A percentile compares a stretch with the other conserved stretches of the same genome.
Evolutionary conservation across 2,329 filamentous ascomycete species (phyloP).

Genomic region (Teratosphaeria pseudoeucalypti): DNA sequence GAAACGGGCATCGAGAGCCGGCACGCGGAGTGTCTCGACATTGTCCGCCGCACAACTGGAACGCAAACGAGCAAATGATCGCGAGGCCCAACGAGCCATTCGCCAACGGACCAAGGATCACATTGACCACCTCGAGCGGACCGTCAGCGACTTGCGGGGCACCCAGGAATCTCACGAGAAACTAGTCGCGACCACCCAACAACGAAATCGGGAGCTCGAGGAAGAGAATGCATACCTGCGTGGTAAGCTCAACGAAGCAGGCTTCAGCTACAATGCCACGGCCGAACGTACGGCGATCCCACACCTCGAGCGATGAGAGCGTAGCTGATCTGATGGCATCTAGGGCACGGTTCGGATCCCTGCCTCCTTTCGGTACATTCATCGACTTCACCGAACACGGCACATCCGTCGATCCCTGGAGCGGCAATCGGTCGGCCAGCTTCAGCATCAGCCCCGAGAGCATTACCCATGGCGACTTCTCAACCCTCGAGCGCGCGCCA

Average conservation of each 20-base stretch:
- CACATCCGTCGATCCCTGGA: conserved; percentile 7
- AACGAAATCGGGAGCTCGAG: conserved; percentile 45
- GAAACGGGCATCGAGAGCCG: conserved; percentile 43
- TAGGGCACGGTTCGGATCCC: conserved; percentile 12
- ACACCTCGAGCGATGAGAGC: neutral
- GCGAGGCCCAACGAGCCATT: conserved; percentile 50
- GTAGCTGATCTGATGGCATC: conserved; percentile 8
- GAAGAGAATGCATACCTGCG: conserved; percentile 45
- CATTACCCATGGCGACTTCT: conserved; percentile 15
- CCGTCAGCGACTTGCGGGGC: conserved; percentile 42
- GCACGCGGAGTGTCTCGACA: conserved; percentile 47
- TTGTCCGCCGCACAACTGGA: conserved; percentile 49
- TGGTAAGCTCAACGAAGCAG: conserved; percentile 37
- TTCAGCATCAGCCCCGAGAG: conserved; percentile 18
- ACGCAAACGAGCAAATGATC: conserved; percentile 50
- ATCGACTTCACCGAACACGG: conserved; percentile 13
- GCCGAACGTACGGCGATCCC: conserved; percentile 6
- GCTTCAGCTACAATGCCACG: conserved; percentile 19
- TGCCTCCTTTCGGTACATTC: conserved; percentile 12
- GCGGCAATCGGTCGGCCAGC: conserved; percentile 16
- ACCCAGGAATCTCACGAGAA: conserved; percentile 38
- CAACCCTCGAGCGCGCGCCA: conserved; percentile 16
- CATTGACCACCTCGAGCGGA: conserved; percentile 47
- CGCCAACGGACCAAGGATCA: conserved; percentile 49
- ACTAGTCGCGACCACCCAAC: conserved; percentile 39